Evolutionary conservation across 2,329 filamentous ascomycete genomes (phyloP), one percentile per base, ranked within the genome.

Genomic region (Fusarium devonianum): DNA sequence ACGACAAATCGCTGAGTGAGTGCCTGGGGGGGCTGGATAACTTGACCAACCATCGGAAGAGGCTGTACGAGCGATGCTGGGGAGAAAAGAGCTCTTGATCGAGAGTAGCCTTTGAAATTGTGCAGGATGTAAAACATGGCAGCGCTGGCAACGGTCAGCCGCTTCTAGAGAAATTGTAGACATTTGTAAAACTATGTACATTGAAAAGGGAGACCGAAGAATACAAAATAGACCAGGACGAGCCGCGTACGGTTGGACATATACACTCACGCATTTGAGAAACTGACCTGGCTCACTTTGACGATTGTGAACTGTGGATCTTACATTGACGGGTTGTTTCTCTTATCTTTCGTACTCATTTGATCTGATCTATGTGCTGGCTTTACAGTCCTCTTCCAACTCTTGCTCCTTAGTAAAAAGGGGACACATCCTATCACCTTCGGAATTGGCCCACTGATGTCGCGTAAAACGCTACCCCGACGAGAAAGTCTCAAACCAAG

Each of bases 1-100:
- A 75, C 49, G 83, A 89, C 47, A 80, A 79, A 52, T 75, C 78
- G 42, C 73, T 96, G 40, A 76, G 71, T 11, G 77, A 80, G 45
- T 73, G 82, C 39, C 66, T 96, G 49, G 71, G 69, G 40, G 75
- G 74, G 49, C 81, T 84, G 62, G 75, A 76, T 6, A 86, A 84
- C 61, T 75, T 97, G 55, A 81, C 88, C 48, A 73, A 53, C 33
- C 76, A 78, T 50, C 60, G 68, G 38, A 52, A 61, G 30, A 66
- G 69, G 41, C 56, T 81, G 29, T 70, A 71, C 37, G 54, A 66
- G 33, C 49, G 47, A 28, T 70, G 67, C 16, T 73, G 70, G 69
- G 62, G 56, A 11, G 17, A 17, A 8, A 39, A 43, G 26, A 41
- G 49, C 14, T 26, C 44, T n/a, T 51, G 32, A 18, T 8, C 4